Base-by-base conservation (phyloP, 176 grass and related monocot species). In the Alopecurus myosuroides region DNA sequence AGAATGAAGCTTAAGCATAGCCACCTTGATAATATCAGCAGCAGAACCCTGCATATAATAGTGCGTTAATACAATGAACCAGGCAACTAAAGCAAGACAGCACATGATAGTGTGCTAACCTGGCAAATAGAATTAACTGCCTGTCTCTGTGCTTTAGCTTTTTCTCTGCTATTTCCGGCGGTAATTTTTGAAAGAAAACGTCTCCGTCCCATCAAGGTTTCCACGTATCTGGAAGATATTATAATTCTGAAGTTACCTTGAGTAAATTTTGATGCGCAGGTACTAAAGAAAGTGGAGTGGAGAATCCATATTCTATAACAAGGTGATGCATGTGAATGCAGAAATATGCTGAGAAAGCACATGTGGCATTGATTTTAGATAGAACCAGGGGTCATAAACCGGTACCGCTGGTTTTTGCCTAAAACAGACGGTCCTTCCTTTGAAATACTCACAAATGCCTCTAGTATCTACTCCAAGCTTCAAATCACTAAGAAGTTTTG, bases 41-140 rank as follows among this genome's bases (percentile, higher is more conserved):
- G 91, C 91, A 85, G 93, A 98, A 64, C 97, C 97, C 97, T 98
- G 70, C 14, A 82, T 9, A 58, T 20, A 75, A 42, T 28, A 73
- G 37, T 15, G 23, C 11, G 29, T 83, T 50, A 85, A 69, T 30
- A 73, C 30, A 67, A 69, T 85, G 52, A 57, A 90, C 19, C 52
- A 60, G 36, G 18, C 17, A 81, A 25, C 7, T 78, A 29, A 86
- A 63, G 19, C 28, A 71, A 78, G 42, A 82, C 6, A 45, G 29
- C 14, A 33, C 60, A 63, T 63, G 7, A 26, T 72, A 50, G 71
- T 26, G 45, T 30, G 26, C 31, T 88, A 89, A 95, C 96, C 89
- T 98, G 93, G 77, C 96, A 98, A 82, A 98, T 98, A 83, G 96
- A 98, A 86, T 98, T 98, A 29, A 98, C 89, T 74, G 96, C 89